A percentile compares a stretch with the other conserved stretches of the same genome.
Evolutionary conservation across 2,329 filamentous ascomycete genomes (phyloP).

Genomic region (Venturia oleaginea): DNA sequence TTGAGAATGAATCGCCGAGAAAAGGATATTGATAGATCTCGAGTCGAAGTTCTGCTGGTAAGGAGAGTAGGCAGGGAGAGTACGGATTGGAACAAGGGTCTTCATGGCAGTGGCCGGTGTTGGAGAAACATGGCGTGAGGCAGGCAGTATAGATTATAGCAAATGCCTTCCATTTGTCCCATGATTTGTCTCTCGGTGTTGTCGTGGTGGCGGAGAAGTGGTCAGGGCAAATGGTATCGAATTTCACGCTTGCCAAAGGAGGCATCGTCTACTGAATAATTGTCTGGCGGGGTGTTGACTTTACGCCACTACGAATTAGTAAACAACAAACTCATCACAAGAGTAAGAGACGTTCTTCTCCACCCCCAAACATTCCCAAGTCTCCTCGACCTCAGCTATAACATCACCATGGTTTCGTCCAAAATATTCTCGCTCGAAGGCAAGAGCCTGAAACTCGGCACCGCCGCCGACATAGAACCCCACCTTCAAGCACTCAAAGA

Average conservation of each 20-base stretch:
- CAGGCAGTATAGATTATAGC: background rate
- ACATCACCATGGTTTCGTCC: background rate
- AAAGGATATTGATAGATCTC: background rate
- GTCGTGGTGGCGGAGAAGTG: background rate
- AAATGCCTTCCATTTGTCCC: background rate
- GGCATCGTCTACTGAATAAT: too few relatives aligned
- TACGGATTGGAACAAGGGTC: background rate
- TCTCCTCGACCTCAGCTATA: background rate
- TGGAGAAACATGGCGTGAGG: background rate
- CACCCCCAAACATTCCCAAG: too few relatives aligned
- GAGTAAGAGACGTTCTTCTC: too few relatives aligned
- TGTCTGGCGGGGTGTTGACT: too few relatives aligned
- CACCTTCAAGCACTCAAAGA: slow-evolving; percentile 68
- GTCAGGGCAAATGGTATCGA: background rate
- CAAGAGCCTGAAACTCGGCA: slow-evolving; percentile 86
- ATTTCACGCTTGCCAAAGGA: too few relatives aligned
- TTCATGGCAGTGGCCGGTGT: background rate
- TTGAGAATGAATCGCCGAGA: background rate
- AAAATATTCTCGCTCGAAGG: slow-evolving; percentile 86
- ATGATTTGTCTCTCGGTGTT: background rate
- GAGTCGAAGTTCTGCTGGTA: background rate
- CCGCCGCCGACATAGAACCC: slow-evolving; percentile 73
- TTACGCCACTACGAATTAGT: too few relatives aligned
- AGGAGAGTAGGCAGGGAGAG: background rate
- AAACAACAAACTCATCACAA: too few relatives aligned